phyloP scores from a whole-genome alignment of 495 filamentous ascomycete species.

The Tuber brumale region DNA sequence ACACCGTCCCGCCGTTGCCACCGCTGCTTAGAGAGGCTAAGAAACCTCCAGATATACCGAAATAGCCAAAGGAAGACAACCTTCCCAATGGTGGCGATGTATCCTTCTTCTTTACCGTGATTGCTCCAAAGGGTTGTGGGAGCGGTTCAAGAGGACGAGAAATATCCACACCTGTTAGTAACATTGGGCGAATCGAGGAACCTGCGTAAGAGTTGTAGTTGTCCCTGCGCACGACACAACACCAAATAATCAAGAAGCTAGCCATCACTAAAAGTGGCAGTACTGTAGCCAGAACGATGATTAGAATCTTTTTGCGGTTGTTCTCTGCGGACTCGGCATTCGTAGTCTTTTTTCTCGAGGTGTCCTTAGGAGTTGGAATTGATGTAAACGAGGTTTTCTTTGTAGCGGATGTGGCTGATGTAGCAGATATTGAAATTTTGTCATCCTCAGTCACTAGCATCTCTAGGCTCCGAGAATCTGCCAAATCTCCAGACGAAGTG shows the following conservation, averaged over 20 bases:
- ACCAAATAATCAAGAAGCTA: slow-evolving; percentile 33
- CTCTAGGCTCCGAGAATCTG: slow-evolving; percentile 24
- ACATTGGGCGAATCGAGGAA: slow-evolving; percentile 28
- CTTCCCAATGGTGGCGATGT: slow-evolving; percentile 19
- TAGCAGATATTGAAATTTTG: slow-evolving; percentile 14
- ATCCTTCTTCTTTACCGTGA: slow-evolving; percentile 18
- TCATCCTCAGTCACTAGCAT: slow-evolving; percentile 9
- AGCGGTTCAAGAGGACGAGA: slow-evolving; percentile 31
- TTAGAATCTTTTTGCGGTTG: slow-evolving; percentile 31
- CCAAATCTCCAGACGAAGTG: slow-evolving; percentile 18
- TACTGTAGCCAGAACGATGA: slow-evolving; percentile 35
- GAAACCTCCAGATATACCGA: slow-evolving; percentile 30
- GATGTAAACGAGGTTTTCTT: neutral
- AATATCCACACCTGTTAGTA: slow-evolving; percentile 25
- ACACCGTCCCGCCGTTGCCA: slow-evolving; percentile 17
- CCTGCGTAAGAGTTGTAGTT: slow-evolving; percentile 7
- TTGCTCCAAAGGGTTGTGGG: slow-evolving; percentile 21
- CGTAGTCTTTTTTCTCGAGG: slow-evolving; percentile 6
- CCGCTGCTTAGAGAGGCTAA: slow-evolving; percentile 27
- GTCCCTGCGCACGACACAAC: slow-evolving; percentile 20
- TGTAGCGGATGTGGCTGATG: neutral
- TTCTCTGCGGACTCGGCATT: slow-evolving; percentile 12
- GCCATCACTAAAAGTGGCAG: slow-evolving; percentile 32
- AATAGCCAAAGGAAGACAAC: slow-evolving; percentile 32
- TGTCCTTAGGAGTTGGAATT: slow-evolving; percentile 10